Evolutionary conservation across 2,329 filamentous ascomycete genomes (phyloP), one percentile per base, ranked within the genome.

Genomic region (Teratosphaeria epicoccoides): DNA sequence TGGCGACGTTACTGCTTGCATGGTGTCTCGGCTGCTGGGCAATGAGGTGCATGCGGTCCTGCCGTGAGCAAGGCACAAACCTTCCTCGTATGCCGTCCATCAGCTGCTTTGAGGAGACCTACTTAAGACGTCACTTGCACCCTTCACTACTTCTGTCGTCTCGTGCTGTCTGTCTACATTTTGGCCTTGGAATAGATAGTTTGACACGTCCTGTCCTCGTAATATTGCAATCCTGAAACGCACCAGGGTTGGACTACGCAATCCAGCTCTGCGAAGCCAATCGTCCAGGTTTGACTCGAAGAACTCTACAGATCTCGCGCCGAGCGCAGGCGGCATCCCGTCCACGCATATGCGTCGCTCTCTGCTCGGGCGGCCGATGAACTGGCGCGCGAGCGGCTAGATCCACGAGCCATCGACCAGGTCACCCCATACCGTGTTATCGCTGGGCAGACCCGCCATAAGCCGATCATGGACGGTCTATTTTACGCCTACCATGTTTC

Each of bases 401-500:
- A 40, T 17, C 29, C 29, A 37, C 14, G 10, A 14, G 29, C 29
- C 29, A 5, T 14, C 14, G 17, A 37, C 10, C 14, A 14, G 7
- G 20, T 17, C 6, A 20, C n/a, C n/a, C n/a, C n/a, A n/a, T n/a
- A n/a, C n/a, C n/a, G n/a, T n/a, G n/a, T n/a, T n/a, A n/a, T n/a
- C n/a, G n/a, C n/a, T n/a, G n/a, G n/a, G n/a, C 33, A 40, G n/a
- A 20, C 33, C 33, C 33, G n/a, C 33, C 22, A 17, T 9, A 9
- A 28, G 44, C 44, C 23, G 40, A 44, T 14, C 23, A 46, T 46
- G 44, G 44, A 46, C 44, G 56, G 55, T 11, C 45, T 55, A 29
- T 51, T 58, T 47, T 61, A 55, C 51, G 57, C 55, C 43, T 57
- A 60, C 49, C 24, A 51, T 11, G 49, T 40, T 49, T 52, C 58